Conservation (phyloP, 345 rosid species). For the Eucalyptus urophylla region DNA sequence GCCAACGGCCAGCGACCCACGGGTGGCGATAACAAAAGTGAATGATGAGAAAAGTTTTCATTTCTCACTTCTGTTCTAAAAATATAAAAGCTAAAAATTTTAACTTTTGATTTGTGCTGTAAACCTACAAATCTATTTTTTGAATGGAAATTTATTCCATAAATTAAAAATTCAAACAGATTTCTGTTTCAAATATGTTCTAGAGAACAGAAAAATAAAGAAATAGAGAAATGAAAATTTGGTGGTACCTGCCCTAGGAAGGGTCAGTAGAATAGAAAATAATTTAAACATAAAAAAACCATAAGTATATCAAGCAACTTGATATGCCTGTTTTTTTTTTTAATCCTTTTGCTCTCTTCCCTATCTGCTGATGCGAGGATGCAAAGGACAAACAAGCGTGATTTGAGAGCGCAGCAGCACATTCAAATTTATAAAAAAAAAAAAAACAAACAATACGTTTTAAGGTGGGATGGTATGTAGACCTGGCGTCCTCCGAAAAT, state of each 20-base stretch:
- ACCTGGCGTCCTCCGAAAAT: constrained; percentile 76
- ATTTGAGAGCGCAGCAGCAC: background rate
- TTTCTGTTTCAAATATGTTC: rapidly evolving
- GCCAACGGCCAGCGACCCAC: rapidly evolving
- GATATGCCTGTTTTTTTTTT: background rate
- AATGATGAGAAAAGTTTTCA: too few relatives aligned
- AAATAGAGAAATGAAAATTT: too few relatives aligned
- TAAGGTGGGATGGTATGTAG: background rate
- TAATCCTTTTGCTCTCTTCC: background rate
- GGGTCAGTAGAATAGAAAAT: too few relatives aligned
- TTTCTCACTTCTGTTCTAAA: rapidly evolving
- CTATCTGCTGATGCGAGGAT: background rate
- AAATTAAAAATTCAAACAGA: rapidly evolving
- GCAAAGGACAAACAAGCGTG: background rate
- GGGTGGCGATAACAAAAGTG: rapidly evolving
- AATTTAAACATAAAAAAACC: background rate
- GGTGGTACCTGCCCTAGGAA: too few relatives aligned
- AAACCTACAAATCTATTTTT: rapidly evolving
- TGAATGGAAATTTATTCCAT: rapidly evolving
- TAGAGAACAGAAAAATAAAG: too few relatives aligned
- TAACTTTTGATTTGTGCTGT: rapidly evolving
- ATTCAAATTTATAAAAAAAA: background rate
- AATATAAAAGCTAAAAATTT: too few relatives aligned
- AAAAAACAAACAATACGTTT: background rate
- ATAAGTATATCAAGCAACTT: background rate